A percentile compares a stretch with the other conserved stretches of the same genome.
These are phyloP conservation scores for Colletotrichum kahawae DNA, from an alignment of 2,329 filamentous ascomycete genomes.

Conservation along the genomic window DNA sequence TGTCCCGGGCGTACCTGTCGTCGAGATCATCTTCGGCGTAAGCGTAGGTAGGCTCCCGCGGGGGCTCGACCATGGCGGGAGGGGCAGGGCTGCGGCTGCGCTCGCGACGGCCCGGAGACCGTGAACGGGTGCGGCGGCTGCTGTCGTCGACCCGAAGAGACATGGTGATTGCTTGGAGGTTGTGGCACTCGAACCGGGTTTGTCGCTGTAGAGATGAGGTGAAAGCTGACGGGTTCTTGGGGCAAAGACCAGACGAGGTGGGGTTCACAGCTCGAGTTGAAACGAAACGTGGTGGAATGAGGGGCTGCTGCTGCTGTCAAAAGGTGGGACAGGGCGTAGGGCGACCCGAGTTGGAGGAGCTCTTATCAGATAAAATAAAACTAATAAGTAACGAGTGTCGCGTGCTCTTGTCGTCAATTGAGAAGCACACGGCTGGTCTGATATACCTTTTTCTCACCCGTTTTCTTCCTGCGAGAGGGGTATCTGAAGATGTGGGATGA, in stretches of 20 bases:
- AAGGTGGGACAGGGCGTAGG: slow-evolving; percentile 6
- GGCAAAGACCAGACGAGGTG: not conserved
- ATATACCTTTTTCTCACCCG: not conserved
- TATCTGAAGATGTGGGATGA: not conserved
- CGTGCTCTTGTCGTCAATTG: not conserved
- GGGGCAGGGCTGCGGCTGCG: slow-evolving; percentile 36
- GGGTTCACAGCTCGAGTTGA: slow-evolving; percentile 15
- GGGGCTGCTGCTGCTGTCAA: not conserved
- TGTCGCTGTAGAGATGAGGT: slow-evolving; percentile 9
- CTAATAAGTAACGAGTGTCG: not conserved
- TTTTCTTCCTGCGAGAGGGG: not conserved
- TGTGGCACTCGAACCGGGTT: slow-evolving; percentile 2
- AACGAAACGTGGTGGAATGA: slow-evolving; percentile 16
- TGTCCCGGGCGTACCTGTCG: slow-evolving; percentile 32
- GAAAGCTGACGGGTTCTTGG: not conserved
- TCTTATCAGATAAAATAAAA: not conserved
- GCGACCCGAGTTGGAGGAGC: not conserved
- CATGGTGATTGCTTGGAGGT: slow-evolving; percentile 40
- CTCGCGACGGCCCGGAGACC: slow-evolving; percentile 48
- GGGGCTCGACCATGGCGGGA: slow-evolving; percentile 39
- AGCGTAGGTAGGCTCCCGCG: slow-evolving; percentile 46
- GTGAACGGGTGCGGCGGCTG: slow-evolving; percentile 50
- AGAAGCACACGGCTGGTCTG: not conserved
- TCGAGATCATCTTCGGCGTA: slow-evolving; percentile 48
- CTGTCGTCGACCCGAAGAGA: slow-evolving; percentile 55